phyloP scores from a whole-genome alignment of 345 rosid genomes.

The Lepidium sativum region DNA sequence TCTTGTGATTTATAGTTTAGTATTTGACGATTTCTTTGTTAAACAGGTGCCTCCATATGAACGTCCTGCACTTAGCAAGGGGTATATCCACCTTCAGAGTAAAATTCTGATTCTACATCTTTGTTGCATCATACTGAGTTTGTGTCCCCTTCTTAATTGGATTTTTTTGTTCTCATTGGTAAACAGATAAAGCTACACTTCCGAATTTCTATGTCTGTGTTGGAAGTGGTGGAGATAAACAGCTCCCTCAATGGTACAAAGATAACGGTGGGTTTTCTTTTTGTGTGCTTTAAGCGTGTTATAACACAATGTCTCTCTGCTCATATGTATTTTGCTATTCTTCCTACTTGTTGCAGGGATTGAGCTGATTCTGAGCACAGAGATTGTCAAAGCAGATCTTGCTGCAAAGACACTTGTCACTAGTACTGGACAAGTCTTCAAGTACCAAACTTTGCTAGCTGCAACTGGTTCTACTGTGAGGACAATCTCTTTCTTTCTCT shows the following conservation, averaged over 20 bases:
- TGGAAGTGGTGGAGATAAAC: constrained; percentile 87
- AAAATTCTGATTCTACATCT: not conserved
- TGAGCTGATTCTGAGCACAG: constrained; percentile 70
- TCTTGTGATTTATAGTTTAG: not conserved
- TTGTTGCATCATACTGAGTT: not conserved
- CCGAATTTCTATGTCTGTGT: constrained; percentile 77
- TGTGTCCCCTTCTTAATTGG: not conserved
- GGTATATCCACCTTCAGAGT: constrained; percentile 60
- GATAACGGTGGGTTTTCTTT: constrained; percentile 32
- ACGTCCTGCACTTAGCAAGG: constrained; percentile 97
- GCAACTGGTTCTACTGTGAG: constrained; percentile 72
- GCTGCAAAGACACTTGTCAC: constrained; percentile 53
- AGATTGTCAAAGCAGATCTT: constrained; percentile 80
- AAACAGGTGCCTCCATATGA: constrained; percentile 68
- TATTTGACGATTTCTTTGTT: not conserved
- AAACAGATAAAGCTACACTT: constrained; percentile 31
- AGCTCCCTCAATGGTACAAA: constrained; percentile 74
- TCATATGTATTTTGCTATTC: not conserved
- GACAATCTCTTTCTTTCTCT: not conserved
- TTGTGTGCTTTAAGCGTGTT: not conserved
- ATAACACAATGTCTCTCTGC: not conserved
- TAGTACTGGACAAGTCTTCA: constrained; percentile 56
- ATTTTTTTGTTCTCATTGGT: not conserved
- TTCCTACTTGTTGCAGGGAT: constrained; percentile 33
- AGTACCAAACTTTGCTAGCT: constrained; percentile 55